Percentiles rank a stretch among this genome's conserved stretches.
These are phyloP conservation scores for Cryphonectria nitschkei DNA, from an alignment of 2,329 filamentous ascomycete species.

Conservation along the genomic window DNA sequence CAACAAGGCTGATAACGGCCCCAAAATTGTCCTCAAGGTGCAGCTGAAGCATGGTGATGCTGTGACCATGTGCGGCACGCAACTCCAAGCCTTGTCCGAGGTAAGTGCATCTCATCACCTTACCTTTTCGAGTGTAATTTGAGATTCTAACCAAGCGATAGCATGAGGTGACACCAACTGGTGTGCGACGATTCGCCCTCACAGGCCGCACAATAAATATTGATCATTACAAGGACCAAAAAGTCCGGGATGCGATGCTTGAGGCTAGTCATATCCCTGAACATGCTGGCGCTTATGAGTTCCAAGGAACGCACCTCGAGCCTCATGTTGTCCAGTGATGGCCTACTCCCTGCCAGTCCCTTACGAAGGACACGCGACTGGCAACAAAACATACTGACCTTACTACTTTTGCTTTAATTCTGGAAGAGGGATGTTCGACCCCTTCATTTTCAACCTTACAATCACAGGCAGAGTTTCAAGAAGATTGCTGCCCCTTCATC, in stretches of 20 bases:
- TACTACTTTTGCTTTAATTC: too few species aligned
- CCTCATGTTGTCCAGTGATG: not conserved
- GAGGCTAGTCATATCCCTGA: conserved; percentile 10
- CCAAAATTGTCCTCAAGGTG: conserved; percentile 42
- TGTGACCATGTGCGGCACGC: conserved; percentile 56
- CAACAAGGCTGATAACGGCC: not conserved
- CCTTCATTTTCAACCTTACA: too few species aligned
- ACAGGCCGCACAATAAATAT: conserved; percentile 24
- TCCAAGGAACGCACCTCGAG: not conserved
- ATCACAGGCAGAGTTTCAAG: too few species aligned
- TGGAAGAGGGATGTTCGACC: too few species aligned
- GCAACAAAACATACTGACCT: too few species aligned
- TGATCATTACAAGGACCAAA: conserved; percentile 10
- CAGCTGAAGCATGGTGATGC: conserved; percentile 65
- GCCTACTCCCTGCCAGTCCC: too few species aligned
- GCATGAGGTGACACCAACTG: conserved; percentile 18
- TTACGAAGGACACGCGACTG: too few species aligned
- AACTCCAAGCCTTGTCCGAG: conserved; percentile 63
- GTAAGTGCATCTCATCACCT: conserved; percentile 34
- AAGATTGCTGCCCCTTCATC: too few species aligned
- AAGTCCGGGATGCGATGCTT: conserved; percentile 2
- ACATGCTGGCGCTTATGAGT: conserved; percentile 1
- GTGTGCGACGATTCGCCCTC: conserved; percentile 20
- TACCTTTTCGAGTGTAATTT: not conserved
- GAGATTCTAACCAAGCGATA: conserved; percentile 31